Evolutionary conservation across 352 stramenopile species (phyloP).

Genomic region (Phytophthora cryptogea): DNA sequence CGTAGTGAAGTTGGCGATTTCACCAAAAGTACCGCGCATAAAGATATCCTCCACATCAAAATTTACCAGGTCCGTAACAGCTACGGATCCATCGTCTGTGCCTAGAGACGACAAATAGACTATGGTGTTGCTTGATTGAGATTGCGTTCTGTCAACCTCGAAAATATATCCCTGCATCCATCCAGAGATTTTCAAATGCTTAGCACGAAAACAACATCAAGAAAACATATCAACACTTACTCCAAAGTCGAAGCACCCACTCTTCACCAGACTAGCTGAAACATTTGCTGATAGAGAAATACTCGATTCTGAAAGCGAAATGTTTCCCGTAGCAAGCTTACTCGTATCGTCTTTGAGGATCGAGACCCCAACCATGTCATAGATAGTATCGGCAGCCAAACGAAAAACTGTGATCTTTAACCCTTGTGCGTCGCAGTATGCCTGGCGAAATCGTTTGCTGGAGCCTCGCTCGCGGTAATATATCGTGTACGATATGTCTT

Average conservation of each 20-base stretch:
- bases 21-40: conserved; percentile 33
- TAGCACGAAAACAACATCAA: neutral
- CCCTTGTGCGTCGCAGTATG: conserved; percentile 22
- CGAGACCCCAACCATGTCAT: conserved; percentile 56
- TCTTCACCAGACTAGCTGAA: neutral
- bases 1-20: conserved; percentile 42
- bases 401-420: conserved; percentile 41
- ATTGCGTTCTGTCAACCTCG: conserved; percentile 34
- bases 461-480: conserved; percentile 33
- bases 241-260: conserved; percentile 51
- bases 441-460: conserved; percentile 29
- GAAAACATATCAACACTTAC: conserved; percentile 31
- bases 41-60: conserved; percentile 21
- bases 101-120: conserved; percentile 5
- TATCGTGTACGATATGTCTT: conserved; percentile 39
- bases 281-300: conserved; percentile 24
- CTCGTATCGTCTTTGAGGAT: conserved; percentile 15
- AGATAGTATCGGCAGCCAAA: conserved; percentile 46
- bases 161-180: conserved; percentile 50
- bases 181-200: neutral
- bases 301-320: conserved; percentile 28
- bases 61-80: conserved; percentile 15
- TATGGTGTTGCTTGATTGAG: neutral
- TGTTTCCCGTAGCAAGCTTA: conserved; percentile 11
- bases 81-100: conserved; percentile 13